Base-by-base conservation (phyloP, 2,329 filamentous ascomycete species). In the Sarocladium strictum region DNA sequence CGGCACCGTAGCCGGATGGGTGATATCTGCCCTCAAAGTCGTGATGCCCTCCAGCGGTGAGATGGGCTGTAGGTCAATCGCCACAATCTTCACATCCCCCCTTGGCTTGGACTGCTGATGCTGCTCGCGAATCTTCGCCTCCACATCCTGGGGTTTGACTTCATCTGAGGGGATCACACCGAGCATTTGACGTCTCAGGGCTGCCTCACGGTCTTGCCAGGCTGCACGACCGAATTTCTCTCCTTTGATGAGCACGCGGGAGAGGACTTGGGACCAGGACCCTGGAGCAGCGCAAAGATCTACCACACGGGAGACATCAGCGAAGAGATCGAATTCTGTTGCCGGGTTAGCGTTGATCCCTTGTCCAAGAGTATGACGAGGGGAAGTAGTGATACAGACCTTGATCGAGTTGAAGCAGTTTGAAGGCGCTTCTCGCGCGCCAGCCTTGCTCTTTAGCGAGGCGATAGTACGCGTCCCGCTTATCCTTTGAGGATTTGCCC, bases 381-480 rank as follows among this genome's bases (percentile, higher is more conserved):
- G 54, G 47, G 52, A 19, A 43, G 10, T 10, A 15, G 29, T 24
- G 47, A 27, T 33, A 57, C 63, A 57, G 56, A 84, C 83, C 83
- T 75, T 86, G 91, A 69, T 99, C 92, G 23, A 99, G 84, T 71
- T 99, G 94, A 12, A 99, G 84, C 23, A 99, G 83, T 72, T 99
- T 99, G 77, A 97, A 99, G 9, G 94, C 94, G 61, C 91, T 96
- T 56, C 94, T 83, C 26, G 94, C 94, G 33, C 94, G 89, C 93
- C 94, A 99, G 60, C 95, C 95, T 76, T 99, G 94, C 71, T 99
- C 94, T 74, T 99, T 99, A 17, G 94, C 94, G 9, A 99, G 87
- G 54, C 94, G 84, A 67, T 99, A 99, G 74, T 99, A 99, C 45
- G 92, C 92, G 70, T 99, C 94, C 53, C 94, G 89, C 74, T 99